Evolutionary conservation across 306 rosid species (phyloP).

Genomic region (Morella rubra): DNA sequence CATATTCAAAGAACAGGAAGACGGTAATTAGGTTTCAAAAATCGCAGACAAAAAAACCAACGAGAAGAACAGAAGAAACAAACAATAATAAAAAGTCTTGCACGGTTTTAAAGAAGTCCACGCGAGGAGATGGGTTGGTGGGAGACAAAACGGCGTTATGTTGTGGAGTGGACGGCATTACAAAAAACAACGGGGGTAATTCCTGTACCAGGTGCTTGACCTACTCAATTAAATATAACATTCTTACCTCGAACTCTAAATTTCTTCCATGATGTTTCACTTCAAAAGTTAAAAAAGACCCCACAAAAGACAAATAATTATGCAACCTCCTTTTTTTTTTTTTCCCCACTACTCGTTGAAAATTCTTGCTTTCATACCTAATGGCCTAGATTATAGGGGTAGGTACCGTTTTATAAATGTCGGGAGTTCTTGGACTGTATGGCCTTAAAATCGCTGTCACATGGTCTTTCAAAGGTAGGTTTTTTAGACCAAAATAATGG

Average conservation of each 20-base stretch:
- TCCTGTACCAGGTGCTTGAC: background rate
- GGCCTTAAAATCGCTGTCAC: background rate
- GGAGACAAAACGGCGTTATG: conserved; percentile 43
- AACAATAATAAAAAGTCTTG: background rate
- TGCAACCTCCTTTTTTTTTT: background rate
- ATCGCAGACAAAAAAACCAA: background rate
- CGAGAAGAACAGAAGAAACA: background rate
- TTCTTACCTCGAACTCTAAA: background rate
- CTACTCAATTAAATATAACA: background rate
- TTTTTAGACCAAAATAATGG: conserved; percentile 6
- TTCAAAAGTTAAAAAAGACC: background rate
- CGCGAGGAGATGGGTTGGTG: conserved; percentile 28
- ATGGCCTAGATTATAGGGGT: background rate
- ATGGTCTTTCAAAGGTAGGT: background rate
- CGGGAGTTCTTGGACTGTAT: background rate
- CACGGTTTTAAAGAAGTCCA: background rate
- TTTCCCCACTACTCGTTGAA: background rate
- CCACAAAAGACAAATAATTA: background rate
- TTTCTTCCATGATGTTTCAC: background rate
- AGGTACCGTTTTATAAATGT: background rate
- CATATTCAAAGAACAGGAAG: too few relatives aligned
- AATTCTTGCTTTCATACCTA: too few relatives aligned
- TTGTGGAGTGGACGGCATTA: conserved; percentile 2
- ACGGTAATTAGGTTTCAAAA: background rate
- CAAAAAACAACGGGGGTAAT: background rate